Conservation (phyloP, 768 basidiomycete species). For the Podaxis sp. region DNA sequence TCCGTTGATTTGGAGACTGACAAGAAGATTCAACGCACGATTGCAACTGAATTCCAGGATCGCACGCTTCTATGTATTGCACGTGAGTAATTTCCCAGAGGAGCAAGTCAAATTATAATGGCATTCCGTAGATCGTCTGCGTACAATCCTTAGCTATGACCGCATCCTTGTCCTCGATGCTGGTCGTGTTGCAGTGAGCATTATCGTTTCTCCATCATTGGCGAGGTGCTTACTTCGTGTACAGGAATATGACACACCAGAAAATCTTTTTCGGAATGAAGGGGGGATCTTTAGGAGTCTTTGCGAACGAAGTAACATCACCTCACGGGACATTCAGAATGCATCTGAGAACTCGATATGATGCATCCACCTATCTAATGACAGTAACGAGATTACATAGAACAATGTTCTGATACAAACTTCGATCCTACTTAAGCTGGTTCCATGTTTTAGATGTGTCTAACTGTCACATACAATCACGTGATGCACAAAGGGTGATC, state of each 20-base stretch:
- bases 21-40: constrained; percentile 77
- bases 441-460: too few relatives aligned
- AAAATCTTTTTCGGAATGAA: constrained; percentile 39
- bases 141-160: constrained; percentile 76
- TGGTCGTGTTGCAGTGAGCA: constrained; percentile 48
- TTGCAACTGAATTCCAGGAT: constrained; percentile 65
- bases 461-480: too few relatives aligned
- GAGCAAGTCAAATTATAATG: constrained; percentile 13
- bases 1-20: constrained; percentile 80
- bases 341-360: neutral
- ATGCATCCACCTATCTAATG: neutral
- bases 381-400: neutral
- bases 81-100: constrained; percentile 41
- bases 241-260: constrained; percentile 57
- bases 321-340: constrained; percentile 16
- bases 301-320: constrained; percentile 34
- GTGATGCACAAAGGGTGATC: neutral
- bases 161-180: constrained; percentile 65
- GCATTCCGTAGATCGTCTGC: constrained; percentile 49
- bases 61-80: constrained; percentile 77
- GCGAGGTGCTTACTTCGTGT: neutral
- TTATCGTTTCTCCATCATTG: neutral
- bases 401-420: too few relatives aligned
- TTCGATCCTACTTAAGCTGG: too few relatives aligned
- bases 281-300: constrained; percentile 59